These are phyloP conservation scores for Colletotrichum sp. DNA, from an alignment of 2,329 filamentous ascomycete genomes.

Conservation along the genomic window DNA sequence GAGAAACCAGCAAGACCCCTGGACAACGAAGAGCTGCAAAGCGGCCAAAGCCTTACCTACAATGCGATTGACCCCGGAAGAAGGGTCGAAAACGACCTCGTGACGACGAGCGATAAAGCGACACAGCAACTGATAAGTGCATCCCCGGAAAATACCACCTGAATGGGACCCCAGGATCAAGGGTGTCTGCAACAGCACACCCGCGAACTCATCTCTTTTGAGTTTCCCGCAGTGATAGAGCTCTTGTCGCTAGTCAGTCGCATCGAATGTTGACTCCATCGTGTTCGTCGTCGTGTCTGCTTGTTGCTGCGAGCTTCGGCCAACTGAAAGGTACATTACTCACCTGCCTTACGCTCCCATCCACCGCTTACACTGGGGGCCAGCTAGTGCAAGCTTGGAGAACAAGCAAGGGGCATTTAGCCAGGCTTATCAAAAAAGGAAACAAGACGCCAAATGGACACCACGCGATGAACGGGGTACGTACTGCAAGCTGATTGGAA, in stretches of 20 bases:
- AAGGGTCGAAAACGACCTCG: not conserved
- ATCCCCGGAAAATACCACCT: constrained; percentile 19
- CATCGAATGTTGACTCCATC: not conserved
- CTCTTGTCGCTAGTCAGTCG: not conserved
- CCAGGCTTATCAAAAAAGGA: not conserved
- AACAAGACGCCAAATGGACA: not conserved
- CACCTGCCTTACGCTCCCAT: not conserved
- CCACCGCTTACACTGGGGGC: not conserved
- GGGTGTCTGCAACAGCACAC: not conserved
- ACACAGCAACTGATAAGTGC: not conserved
- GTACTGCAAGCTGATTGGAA: not conserved
- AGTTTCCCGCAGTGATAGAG: not conserved
- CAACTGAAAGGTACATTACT: constrained; percentile 8
- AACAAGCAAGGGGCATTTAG: not conserved
- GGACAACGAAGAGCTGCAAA: not conserved
- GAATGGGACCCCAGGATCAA: constrained; percentile 10
- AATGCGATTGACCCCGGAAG: not conserved
- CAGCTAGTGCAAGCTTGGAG: not conserved
- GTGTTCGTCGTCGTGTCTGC: not conserved
- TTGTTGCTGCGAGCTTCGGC: not conserved
- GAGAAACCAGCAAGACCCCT: not conserved
- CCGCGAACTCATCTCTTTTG: constrained; percentile 8
- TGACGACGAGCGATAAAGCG: constrained; percentile 1
- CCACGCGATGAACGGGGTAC: not conserved
- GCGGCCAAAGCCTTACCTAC: not conserved